These are phyloP conservation scores for Rhizopogon roseolus DNA, from an alignment of 768 basidiomycete species.

Conservation along the genomic window DNA sequence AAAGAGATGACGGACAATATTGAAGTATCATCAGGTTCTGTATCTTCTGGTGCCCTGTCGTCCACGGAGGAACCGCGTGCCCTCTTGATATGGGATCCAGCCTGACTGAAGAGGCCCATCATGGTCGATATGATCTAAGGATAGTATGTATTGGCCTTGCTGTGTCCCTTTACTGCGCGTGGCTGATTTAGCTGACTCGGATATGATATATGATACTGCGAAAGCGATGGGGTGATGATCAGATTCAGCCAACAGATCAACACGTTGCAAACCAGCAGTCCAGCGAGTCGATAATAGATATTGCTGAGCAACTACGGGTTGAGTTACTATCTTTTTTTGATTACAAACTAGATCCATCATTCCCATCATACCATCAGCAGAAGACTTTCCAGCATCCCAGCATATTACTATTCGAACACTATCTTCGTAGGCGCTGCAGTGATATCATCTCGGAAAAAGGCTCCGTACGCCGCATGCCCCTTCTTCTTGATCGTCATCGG, in stretches of 20 bases:
- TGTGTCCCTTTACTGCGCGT: neutral
- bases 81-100: constrained; percentile 58
- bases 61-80: constrained; percentile 65
- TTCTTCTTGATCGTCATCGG: constrained; percentile 98
- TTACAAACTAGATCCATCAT: neutral
- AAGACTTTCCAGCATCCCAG: neutral
- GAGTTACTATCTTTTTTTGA: neutral
- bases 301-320: no score
- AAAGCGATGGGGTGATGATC: neutral
- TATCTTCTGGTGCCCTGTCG: constrained; percentile 74
- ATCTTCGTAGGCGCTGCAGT: constrained; percentile 72
- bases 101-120: constrained; percentile 78
- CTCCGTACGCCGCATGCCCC: constrained; percentile 86
- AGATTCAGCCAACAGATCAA: no score
- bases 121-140: constrained; percentile 32
- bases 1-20: constrained; percentile 61
- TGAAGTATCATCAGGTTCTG: constrained; percentile 85
- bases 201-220: neutral
- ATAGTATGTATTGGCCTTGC: neutral
- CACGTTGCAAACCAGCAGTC: no score
- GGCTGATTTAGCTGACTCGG: neutral
- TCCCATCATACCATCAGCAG: neutral
- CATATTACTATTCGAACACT: constrained; percentile 44
- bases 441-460: constrained; percentile 67
- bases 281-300: no score